These are phyloP conservation scores for Ceratocystis cubensis DNA, from an alignment of 2,329 filamentous ascomycete species.

Conservation along the genomic window DNA sequence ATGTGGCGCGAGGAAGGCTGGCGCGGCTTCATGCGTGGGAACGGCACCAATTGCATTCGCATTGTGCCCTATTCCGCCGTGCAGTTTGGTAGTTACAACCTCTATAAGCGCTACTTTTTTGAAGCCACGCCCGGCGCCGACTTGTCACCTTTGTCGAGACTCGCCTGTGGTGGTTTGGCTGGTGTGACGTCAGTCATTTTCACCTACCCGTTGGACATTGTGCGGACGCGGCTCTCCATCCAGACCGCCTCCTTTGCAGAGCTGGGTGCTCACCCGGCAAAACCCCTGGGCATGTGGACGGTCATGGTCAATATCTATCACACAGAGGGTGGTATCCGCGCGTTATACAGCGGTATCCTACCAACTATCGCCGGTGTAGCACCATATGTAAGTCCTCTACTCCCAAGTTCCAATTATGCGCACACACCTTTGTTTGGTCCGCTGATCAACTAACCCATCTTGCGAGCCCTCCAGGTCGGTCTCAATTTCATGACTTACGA, in stretches of 20 bases:
- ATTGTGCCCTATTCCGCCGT: conserved; percentile 98
- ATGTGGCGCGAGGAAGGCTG: conserved; percentile 98
- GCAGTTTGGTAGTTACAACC: conserved; percentile 95
- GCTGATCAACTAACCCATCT: not conserved
- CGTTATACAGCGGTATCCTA: conserved; percentile 87
- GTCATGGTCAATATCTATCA: conserved; percentile 77
- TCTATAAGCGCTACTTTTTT: conserved; percentile 83
- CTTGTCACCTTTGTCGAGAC: conserved; percentile 58
- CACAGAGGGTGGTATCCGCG: conserved; percentile 70
- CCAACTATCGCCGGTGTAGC: conserved; percentile 92
- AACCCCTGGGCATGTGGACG: conserved; percentile 83
- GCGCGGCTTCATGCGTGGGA: conserved; percentile 94
- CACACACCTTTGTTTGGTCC: not conserved
- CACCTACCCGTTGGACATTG: conserved; percentile 95
- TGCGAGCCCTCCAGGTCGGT: conserved; percentile 50
- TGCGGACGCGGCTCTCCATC: conserved; percentile 89
- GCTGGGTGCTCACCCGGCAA: conserved; percentile 49
- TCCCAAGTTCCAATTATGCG: not conserved
- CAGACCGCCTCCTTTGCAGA: conserved; percentile 90
- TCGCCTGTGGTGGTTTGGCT: conserved; percentile 81
- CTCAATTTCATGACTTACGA: conserved; percentile 99
- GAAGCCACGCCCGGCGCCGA: conserved; percentile 63
- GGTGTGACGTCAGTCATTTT: conserved; percentile 91
- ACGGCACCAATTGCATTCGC: conserved; percentile 95
- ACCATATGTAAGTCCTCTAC: conserved; percentile 55